Conservation (phyloP, 1,284 basidiomycete species). For the Paramarasmius palmivorus region DNA sequence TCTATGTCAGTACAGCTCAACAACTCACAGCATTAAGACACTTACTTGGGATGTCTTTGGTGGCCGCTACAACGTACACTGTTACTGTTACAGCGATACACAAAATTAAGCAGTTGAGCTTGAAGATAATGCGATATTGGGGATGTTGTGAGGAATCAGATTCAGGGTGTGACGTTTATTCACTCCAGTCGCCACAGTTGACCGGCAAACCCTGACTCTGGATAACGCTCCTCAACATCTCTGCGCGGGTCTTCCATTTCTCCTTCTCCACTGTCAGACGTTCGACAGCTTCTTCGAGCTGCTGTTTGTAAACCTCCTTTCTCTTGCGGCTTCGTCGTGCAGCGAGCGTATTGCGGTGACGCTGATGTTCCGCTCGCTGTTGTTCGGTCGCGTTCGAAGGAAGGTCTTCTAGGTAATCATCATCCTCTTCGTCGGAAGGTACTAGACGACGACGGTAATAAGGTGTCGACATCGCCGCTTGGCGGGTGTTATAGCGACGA, state of each 20-base stretch:
- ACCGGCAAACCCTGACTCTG: constrained; percentile 37
- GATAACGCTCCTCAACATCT: constrained; percentile 44
- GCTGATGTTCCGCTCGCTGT: constrained; percentile 75
- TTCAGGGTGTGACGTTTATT: background rate
- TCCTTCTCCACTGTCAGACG: constrained; percentile 49
- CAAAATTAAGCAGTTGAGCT: background rate
- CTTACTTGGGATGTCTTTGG: no score
- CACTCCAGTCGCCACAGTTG: background rate
- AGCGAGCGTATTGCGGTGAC: constrained; percentile 80
- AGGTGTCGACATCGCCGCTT: constrained; percentile 43
- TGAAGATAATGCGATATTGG: background rate
- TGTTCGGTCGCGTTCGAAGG: constrained; percentile 49
- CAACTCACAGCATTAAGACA: no score
- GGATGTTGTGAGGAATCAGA: background rate
- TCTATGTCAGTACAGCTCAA: no score
- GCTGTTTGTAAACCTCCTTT: constrained; percentile 67
- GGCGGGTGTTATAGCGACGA: background rate
- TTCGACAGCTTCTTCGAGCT: constrained; percentile 52
- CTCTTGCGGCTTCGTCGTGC: constrained; percentile 77
- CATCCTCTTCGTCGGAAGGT: constrained; percentile 31
- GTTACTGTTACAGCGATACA: no score
- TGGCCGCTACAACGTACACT: no score
- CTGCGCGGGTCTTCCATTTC: constrained; percentile 50
- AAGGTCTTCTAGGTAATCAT: constrained; percentile 41
- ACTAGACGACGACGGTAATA: no score